A percentile compares a stretch with the other conserved stretches of the same genome.
These are phyloP conservation scores for Osmanthus fragrans DNA, from an alignment of 257 asterid species.

Conservation along the genomic window DNA sequence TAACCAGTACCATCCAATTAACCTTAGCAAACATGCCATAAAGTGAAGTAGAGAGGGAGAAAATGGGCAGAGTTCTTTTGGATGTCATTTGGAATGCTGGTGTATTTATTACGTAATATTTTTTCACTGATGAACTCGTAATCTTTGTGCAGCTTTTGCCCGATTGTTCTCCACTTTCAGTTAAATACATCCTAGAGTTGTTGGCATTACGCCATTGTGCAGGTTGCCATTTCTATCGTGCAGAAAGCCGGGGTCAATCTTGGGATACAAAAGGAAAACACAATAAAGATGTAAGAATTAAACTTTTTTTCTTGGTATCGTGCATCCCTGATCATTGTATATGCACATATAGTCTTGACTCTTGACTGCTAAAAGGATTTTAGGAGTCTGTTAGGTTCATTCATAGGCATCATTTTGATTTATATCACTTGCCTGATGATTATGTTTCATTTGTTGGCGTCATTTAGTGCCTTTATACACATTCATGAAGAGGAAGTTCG, in stretches of 20 bases:
- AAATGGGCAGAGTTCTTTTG: not conserved
- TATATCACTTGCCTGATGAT: not conserved
- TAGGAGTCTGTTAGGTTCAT: conserved; percentile 2
- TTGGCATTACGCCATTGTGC: conserved; percentile 68
- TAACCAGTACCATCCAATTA: not conserved
- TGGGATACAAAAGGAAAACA: conserved; percentile 89
- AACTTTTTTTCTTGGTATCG: conserved; percentile 5
- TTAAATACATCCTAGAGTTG: conserved; percentile 66
- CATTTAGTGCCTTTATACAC: not conserved
- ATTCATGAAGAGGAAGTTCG: too few species aligned
- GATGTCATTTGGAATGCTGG: not conserved
- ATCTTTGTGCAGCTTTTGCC: conserved; percentile 74
- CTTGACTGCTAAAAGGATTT: not conserved
- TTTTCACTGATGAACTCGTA: conserved; percentile 13
- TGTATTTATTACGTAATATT: not conserved
- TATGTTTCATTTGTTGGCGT: not conserved
- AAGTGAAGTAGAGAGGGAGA: not conserved
- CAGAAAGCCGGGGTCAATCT: conserved; percentile 73
- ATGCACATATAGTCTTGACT: not conserved
- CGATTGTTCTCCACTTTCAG: conserved; percentile 85
- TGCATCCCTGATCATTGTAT: not conserved
- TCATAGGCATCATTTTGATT: not conserved
- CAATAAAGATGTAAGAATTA: conserved; percentile 65
- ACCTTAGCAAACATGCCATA: not conserved
- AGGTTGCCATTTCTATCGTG: conserved; percentile 87